Evolutionary conservation across 768 basidiomycete species (phyloP).

Genomic region (Strobilomyces dryophilus): DNA sequence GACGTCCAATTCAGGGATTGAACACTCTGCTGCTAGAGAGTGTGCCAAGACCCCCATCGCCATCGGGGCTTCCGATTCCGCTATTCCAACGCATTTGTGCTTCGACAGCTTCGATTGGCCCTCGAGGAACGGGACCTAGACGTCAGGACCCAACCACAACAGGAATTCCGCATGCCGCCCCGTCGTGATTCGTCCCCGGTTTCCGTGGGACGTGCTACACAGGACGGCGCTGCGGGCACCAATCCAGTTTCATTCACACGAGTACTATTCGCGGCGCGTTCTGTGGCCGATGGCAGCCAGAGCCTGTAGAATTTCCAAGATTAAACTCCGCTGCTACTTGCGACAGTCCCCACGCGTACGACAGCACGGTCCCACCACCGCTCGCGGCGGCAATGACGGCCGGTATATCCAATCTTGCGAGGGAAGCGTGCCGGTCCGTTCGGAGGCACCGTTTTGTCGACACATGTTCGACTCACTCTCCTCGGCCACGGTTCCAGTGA

Average conservation of each 20-base stretch:
- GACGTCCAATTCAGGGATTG: slow-evolving; percentile 16
- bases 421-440: background rate
- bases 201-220: slow-evolving; percentile 9
- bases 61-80: slow-evolving; percentile 30
- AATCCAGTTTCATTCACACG: slow-evolving; percentile 1
- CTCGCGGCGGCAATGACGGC: slow-evolving; percentile 1
- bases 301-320: background rate
- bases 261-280: slow-evolving; percentile 3
- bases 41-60: slow-evolving; percentile 21
- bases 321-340: slow-evolving; percentile 10
- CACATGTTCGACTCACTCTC: background rate
- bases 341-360: background rate
- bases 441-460: slow-evolving; percentile 7
- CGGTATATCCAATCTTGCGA: background rate
- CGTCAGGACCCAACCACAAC: background rate
- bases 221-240: slow-evolving; percentile 6
- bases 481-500: slow-evolving; percentile 11
- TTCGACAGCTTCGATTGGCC: slow-evolving; percentile 22
- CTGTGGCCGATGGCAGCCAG: background rate
- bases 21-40: background rate
- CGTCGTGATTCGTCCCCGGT: slow-evolving; percentile 4
- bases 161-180: slow-evolving; percentile 9
- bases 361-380: background rate
- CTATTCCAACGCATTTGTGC: slow-evolving; percentile 12
- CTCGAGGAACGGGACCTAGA: slow-evolving; percentile 13